These are phyloP conservation scores for Chlorella ohadii DNA, from an alignment of 139 green algal species.

Conservation along the genomic window DNA sequence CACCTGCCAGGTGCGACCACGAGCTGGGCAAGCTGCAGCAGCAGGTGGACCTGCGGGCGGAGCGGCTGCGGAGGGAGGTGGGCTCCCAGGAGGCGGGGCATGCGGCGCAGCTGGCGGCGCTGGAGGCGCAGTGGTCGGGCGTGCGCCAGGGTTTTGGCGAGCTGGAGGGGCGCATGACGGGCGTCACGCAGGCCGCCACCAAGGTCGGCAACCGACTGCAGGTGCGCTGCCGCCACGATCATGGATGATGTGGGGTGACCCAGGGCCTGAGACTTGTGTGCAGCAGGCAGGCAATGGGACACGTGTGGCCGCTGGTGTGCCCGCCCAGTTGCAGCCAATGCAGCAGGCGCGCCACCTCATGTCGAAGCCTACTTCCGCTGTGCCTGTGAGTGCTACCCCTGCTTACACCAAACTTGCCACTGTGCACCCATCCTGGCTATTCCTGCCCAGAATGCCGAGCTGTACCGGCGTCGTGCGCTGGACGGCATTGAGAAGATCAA, in stretches of 20 bases:
- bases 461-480: constrained; percentile 40
- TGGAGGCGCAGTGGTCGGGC: constrained; percentile 48
- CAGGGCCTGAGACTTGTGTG: neutral
- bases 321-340: too few relatives aligned
- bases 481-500: constrained; percentile 45
- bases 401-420: too few relatives aligned
- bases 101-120: constrained; percentile 39
- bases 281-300: neutral
- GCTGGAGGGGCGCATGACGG: constrained; percentile 56
- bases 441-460: constrained; percentile 52
- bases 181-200: constrained; percentile 56
- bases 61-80: constrained; percentile 35
- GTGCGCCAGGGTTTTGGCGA: constrained; percentile 49
- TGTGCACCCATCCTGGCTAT: too few relatives aligned
- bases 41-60: constrained; percentile 41
- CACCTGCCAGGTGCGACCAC: constrained; percentile 34
- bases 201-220: constrained; percentile 62
- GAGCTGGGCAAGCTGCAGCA: constrained; percentile 45
- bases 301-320: neutral
- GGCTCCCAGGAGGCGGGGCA: constrained; percentile 40
- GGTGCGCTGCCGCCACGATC: neutral
- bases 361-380: too few relatives aligned
- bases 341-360: too few relatives aligned
- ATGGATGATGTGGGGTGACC: too few relatives aligned
- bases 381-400: too few relatives aligned